phyloP scores from a whole-genome alignment of 345 rosid genomes.

The Populus davidiana region DNA sequence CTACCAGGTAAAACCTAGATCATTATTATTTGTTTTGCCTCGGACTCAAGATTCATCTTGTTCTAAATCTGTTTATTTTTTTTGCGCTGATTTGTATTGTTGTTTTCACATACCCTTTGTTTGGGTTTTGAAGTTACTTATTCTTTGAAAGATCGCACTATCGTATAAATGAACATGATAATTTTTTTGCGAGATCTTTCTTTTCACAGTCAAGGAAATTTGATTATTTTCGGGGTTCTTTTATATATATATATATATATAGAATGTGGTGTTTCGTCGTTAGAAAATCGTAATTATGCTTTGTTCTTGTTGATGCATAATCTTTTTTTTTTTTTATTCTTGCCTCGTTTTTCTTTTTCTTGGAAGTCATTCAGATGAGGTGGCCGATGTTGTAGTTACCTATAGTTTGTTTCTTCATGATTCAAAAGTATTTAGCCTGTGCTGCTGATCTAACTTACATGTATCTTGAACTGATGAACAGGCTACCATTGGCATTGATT shows the following conservation, averaged over 20 bases:
- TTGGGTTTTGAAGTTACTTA: background rate
- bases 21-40: background rate
- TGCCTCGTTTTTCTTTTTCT: too few relatives aligned
- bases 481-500: constrained; percentile 25
- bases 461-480: constrained; percentile 4
- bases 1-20: constrained; percentile 56
- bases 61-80: background rate
- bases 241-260: background rate
- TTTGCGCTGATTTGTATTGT: background rate
- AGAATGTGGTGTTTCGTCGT: background rate
- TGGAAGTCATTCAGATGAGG: background rate
- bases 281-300: background rate
- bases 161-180: background rate
- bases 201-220: background rate
- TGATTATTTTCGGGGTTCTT: background rate
- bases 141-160: background rate
- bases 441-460: background rate
- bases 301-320: background rate
- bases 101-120: background rate
- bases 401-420: background rate
- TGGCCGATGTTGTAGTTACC: background rate
- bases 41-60: background rate
- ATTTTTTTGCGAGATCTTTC: background rate
- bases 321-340: background rate
- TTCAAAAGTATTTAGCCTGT: background rate